Evolutionary conservation across 768 basidiomycete genomes (phyloP).

Genomic region (Hericium coralloides): DNA sequence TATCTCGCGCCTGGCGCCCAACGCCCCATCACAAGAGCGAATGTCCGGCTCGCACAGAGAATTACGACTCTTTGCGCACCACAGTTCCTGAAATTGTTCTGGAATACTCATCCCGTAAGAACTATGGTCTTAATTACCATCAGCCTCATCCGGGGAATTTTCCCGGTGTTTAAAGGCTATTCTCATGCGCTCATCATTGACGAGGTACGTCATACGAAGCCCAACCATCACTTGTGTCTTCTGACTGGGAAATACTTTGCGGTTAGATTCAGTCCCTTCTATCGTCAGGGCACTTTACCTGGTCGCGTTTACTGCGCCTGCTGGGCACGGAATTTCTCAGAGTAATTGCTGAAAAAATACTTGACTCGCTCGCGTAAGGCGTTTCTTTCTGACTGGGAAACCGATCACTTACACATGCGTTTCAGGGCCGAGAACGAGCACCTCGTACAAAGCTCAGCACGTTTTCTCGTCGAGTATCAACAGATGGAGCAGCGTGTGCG

Average conservation of each 20-base stretch:
- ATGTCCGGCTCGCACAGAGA: constrained; percentile 46
- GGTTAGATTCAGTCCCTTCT: constrained; percentile 60
- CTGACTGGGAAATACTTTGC: neutral
- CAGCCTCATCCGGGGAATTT: constrained; percentile 63
- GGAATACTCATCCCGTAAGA: constrained; percentile 56
- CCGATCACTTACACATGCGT: constrained; percentile 7
- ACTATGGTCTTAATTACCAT: constrained; percentile 63
- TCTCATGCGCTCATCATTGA: constrained; percentile 82
- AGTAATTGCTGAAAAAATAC: constrained; percentile 50
- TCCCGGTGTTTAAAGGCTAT: constrained; percentile 79
- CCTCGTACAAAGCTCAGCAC: constrained; percentile 63
- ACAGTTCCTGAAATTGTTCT: constrained; percentile 42
- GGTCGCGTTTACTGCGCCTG: constrained; percentile 52
- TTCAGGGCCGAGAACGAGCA: constrained; percentile 60
- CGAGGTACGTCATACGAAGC: constrained; percentile 42
- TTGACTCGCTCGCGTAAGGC: constrained; percentile 71
- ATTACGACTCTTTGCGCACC: constrained; percentile 46
- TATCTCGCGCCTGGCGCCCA: constrained; percentile 52
- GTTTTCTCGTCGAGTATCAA: constrained; percentile 67
- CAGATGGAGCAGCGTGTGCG: constrained; percentile 71
- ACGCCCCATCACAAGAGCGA: constrained; percentile 48
- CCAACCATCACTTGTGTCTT: neutral
- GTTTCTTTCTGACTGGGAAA: neutral
- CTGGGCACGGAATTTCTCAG: constrained; percentile 55
- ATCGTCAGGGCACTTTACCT: constrained; percentile 63